Base-by-base conservation (phyloP, 2,329 filamentous ascomycete genomes). In the Calonectria hawksworthii region DNA sequence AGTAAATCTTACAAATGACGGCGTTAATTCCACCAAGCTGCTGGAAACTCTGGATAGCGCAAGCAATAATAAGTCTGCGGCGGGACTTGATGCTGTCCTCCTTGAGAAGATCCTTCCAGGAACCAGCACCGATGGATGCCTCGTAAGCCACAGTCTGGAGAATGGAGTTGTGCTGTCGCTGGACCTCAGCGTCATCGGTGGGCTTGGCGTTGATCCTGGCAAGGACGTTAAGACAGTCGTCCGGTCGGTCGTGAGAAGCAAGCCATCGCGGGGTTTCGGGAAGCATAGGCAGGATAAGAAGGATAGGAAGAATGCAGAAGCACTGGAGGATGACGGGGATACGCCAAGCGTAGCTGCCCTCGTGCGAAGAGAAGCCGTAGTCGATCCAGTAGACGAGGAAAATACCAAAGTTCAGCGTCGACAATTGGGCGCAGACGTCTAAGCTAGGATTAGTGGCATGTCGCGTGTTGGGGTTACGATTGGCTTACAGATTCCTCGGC, bases 21-120 rank as follows among this genome's bases (percentile, higher is more conserved):
- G 86, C 86, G 41, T 89, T 90, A 74, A 88, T 89, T 3, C 89
- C 89, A 7, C 85, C 85, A 2, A 90, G 82, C 38, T 90, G 88
- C 72, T 89, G 88, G 65, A 83, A 80, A 0, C 72, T 72, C 21
- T 85, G 82, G 0, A 84, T 79, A 0, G 75, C 76, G n/a, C 83
- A 85, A 2, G 83, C 81, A 47, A 86, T 78, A 10, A 85, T 52
- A 0, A 86, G 76, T 8, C 84, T 67, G n/a, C 68, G 78, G 30
- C 78, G 81, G 11, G 81, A 83, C 70, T 83, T 82, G 72, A 85
- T 83, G n/a, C 77, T 72, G 26, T 85, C 84, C 2, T 81, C 78
- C 26, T 78, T 80, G 5, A 86, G 75, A 0, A 86, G 74, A 18
- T 83, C 80, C 11, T 74, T 81, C 84, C 83, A 79, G 0, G 81